Evolutionary conservation across 2,329 filamentous ascomycete species (phyloP).

Genomic region (Myriosclerotinia duriaeana): DNA sequence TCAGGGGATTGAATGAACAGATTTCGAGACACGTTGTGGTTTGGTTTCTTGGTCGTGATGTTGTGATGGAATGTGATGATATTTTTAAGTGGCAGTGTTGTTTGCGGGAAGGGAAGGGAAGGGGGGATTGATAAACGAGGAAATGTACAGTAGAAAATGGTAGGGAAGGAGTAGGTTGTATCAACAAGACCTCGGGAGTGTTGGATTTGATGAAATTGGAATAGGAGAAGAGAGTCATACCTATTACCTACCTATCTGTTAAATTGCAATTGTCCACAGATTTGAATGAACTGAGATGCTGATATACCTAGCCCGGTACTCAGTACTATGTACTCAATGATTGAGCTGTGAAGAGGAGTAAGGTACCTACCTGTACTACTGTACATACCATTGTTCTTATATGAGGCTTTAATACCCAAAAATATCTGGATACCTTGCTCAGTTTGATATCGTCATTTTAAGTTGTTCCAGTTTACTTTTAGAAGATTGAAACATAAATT

Average conservation of each 20-base stretch:
- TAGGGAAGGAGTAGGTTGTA: not conserved
- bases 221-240: slow-evolving; percentile 5
- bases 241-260: not conserved
- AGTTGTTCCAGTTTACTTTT: slow-evolving; percentile 3
- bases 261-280: not conserved
- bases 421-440: not conserved
- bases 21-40: slow-evolving; percentile 20
- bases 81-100: not conserved
- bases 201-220: not conserved
- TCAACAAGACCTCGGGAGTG: no score
- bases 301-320: no score
- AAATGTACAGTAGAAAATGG: not conserved
- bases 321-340: no score
- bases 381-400: not conserved
- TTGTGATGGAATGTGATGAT: not conserved
- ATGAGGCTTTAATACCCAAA: not conserved
- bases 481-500: slow-evolving; percentile 7
- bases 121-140: not conserved
- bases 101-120: not conserved
- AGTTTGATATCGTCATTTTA: slow-evolving; percentile 3
- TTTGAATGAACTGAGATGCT: not conserved
- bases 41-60: not conserved
- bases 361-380: no score
- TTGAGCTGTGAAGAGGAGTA: no score
- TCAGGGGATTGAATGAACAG: not conserved